Base-by-base conservation (phyloP, 345 rosid genomes). In the Heritiera littoralis region DNA sequence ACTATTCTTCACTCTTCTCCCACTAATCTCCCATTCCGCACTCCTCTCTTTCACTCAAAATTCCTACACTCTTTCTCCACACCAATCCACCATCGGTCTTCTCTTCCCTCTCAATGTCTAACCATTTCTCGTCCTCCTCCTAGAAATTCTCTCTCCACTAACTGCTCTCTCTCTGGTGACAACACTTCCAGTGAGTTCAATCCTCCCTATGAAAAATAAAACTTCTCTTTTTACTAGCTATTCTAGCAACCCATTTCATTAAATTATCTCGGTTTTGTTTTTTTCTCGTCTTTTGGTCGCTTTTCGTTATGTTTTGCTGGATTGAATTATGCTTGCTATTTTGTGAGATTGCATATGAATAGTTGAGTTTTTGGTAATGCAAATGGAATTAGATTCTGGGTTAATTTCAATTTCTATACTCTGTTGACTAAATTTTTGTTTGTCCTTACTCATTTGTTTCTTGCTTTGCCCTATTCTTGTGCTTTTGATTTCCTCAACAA, bases 141-240 rank as follows among this genome's bases (percentile, higher is more conserved):
- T 49, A 64, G 20, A 38, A 77, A 18, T 6, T 38, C 79, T 32
- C 15, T 77, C 61, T 52, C 72, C 59, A 54, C 63, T 10, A 65
- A 30, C 23, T 64, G 72, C 72, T 77, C 72, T 66, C 15, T 65
- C 79, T 66, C 79, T 17, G 72, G 65, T 32, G 72, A 77, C 11
- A 18, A 6, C 15, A 38, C 72, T 66, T 65, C 72, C 63, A 9
- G 79, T 77, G 72, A 77, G 72, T 77, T 77, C 51, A 11, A 18
- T 77, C 72, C 46, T 11, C 71, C 20, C 18, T 46, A 9, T 56
- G 18, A 4, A 40, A 1, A 66, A 40, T 1, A 8, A 1, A 0
- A 23, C 28, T 32, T 3, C 20, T 51, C 11, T 14, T 14, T 71
- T 49, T 13, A 40, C 1, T 28, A 12, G 13, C 7, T 4, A 9